Conservation (phyloP, 2,329 filamentous ascomycete species). For the Colletotrichum sp. region DNA sequence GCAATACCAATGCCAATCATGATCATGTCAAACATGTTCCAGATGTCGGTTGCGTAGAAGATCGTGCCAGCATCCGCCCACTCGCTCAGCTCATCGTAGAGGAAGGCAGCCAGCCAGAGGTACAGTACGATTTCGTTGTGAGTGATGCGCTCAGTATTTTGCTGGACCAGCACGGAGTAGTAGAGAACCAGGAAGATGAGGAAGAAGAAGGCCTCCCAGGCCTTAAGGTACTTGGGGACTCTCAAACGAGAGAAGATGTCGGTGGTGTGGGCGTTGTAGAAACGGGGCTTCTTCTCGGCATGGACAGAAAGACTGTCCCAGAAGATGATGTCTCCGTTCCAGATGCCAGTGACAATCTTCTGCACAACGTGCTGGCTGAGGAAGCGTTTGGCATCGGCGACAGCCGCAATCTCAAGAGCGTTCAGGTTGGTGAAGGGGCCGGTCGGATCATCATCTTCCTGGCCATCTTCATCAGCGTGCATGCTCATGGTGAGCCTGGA, state of each 20-base stretch:
- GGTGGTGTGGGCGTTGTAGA: slow-evolving; percentile 71
- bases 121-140: slow-evolving; percentile 76
- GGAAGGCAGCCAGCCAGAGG: slow-evolving; percentile 86
- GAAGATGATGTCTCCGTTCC: slow-evolving; percentile 86
- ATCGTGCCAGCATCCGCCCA: slow-evolving; percentile 85
- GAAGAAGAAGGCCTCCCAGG: slow-evolving; percentile 85
- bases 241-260: slow-evolving; percentile 78
- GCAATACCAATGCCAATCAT: slow-evolving; percentile 76
- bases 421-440: slow-evolving; percentile 80
- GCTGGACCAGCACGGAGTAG: slow-evolving; percentile 82
- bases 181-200: slow-evolving; percentile 78
- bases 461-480: slow-evolving; percentile 39
- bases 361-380: slow-evolving; percentile 82
- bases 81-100: slow-evolving; percentile 86
- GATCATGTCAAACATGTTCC: slow-evolving; percentile 75
- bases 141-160: slow-evolving; percentile 71
- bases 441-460: slow-evolving; percentile 66
- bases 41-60: slow-evolving; percentile 85
- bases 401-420: slow-evolving; percentile 84
- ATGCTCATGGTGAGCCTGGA: slow-evolving; percentile 59
- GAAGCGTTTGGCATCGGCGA: slow-evolving; percentile 84
- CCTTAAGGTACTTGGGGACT: slow-evolving; percentile 84
- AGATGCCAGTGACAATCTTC: slow-evolving; percentile 83
- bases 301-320: slow-evolving; percentile 81
- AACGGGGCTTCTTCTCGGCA: slow-evolving; percentile 76